Conservation (phyloP, 306 rosid species). For the Dalbergia cochinchinensis region DNA sequence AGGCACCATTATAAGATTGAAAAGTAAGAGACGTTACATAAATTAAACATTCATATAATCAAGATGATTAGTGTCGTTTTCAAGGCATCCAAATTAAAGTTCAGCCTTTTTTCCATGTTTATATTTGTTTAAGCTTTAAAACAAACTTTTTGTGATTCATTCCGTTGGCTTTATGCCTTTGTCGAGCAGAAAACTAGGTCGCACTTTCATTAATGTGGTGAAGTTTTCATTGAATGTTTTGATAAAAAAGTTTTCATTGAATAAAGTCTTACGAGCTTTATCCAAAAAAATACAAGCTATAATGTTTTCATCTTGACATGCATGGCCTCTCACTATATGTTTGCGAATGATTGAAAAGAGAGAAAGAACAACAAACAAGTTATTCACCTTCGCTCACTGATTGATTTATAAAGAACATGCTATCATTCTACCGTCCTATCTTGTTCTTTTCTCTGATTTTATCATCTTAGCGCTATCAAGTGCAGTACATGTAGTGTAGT, state of each 20-base stretch:
- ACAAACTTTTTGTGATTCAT: neutral
- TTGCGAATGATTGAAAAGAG: too few relatives aligned
- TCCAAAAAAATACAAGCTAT: too few relatives aligned
- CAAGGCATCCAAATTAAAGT: slow-evolving; percentile 42
- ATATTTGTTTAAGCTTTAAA: neutral
- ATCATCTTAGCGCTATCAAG: neutral
- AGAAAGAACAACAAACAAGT: too few relatives aligned
- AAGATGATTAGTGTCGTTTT: neutral
- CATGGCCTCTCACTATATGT: too few relatives aligned
- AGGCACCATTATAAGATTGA: slow-evolving; percentile 16
- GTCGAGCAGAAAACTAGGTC: slow-evolving; percentile 24
- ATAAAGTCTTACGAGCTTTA: neutral
- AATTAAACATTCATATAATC: neutral
- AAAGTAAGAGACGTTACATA: slow-evolving; percentile 10
- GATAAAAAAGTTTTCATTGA: too few relatives aligned
- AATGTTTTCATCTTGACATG: too few relatives aligned
- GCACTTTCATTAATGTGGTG: neutral
- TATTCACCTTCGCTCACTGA: too few relatives aligned
- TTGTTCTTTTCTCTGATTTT: neutral
- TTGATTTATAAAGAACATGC: too few relatives aligned
- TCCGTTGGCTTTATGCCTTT: slow-evolving; percentile 18
- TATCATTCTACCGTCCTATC: neutral
- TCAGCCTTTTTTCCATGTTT: slow-evolving; percentile 2
- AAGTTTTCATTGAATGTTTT: neutral
- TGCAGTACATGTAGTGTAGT: neutral